These are phyloP conservation scores for Verticillium albo-atrum DNA, from an alignment of 2,329 filamentous ascomycete genomes.

Conservation along the genomic window DNA sequence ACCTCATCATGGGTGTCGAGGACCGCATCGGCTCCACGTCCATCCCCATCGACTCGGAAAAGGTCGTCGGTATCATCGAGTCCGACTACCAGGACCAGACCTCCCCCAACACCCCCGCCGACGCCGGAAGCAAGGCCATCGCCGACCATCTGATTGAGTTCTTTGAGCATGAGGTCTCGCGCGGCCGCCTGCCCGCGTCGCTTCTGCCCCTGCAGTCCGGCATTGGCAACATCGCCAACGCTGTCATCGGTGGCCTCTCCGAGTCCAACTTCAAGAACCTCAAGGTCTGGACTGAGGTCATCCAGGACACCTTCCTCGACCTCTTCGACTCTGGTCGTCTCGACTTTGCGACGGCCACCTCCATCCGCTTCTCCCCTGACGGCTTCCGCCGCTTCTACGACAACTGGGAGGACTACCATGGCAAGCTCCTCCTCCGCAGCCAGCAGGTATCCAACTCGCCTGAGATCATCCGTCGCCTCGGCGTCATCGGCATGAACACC, in stretches of 20 bases:
- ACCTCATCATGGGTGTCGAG: slow-evolving; percentile 78
- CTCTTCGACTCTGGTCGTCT: slow-evolving; percentile 85
- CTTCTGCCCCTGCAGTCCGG: slow-evolving; percentile 81
- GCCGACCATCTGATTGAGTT: slow-evolving; percentile 76
- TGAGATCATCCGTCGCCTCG: slow-evolving; percentile 83
- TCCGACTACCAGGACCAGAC: slow-evolving; percentile 77
- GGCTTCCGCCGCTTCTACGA: slow-evolving; percentile 90
- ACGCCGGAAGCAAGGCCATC: slow-evolving; percentile 68
- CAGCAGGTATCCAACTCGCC: slow-evolving; percentile 86
- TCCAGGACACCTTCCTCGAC: slow-evolving; percentile 90
- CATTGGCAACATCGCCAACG: slow-evolving; percentile 91
- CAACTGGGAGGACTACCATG: slow-evolving; percentile 73
- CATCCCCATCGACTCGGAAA: slow-evolving; percentile 79
- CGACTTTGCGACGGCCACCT: slow-evolving; percentile 86
- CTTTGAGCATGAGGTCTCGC: slow-evolving; percentile 78
- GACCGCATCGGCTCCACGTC: slow-evolving; percentile 80
- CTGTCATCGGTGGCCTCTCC: slow-evolving; percentile 78
- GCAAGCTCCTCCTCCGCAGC: slow-evolving; percentile 80
- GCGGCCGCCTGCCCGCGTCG: slow-evolving; percentile 70
- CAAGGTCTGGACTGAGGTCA: slow-evolving; percentile 89
- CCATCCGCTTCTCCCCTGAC: slow-evolving; percentile 84
- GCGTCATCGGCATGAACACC: slow-evolving; percentile 92
- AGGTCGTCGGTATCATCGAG: slow-evolving; percentile 80
- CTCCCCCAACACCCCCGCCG: slow-evolving; percentile 69
- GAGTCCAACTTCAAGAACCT: slow-evolving; percentile 82